phyloP scores from a whole-genome alignment of 2,329 filamentous ascomycete species.

The Acarospora socialis region DNA sequence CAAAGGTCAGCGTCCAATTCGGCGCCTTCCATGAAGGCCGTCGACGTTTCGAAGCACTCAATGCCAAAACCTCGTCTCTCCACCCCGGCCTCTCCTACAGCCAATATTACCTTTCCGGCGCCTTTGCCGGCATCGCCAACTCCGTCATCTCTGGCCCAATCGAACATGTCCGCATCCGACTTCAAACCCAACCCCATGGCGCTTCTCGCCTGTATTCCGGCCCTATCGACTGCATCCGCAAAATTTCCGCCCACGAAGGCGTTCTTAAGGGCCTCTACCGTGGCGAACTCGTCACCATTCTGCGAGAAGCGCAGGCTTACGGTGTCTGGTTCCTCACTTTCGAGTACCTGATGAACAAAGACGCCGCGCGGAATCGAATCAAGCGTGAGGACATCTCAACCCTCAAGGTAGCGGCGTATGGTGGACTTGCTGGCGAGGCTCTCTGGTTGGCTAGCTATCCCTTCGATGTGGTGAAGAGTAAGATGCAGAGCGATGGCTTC shows the following conservation, averaged over 20 bases:
- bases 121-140: conserved; percentile 87
- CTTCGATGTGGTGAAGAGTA: conserved; percentile 95
- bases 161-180: conserved; percentile 88
- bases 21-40: conserved; percentile 90
- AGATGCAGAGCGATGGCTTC: conserved; percentile 97
- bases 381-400: conserved; percentile 64
- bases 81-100: conserved; percentile 50
- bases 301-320: conserved; percentile 87
- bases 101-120: conserved; percentile 83
- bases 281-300: conserved; percentile 69
- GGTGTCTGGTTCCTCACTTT: conserved; percentile 91
- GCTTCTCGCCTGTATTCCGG: conserved; percentile 63
- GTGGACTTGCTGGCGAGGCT: conserved; percentile 82
- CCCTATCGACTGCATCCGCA: conserved; percentile 78
- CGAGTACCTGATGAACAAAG: conserved; percentile 89
- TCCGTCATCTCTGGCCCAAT: conserved; percentile 78
- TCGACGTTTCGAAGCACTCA: conserved; percentile 67
- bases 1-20: conserved; percentile 75
- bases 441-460: conserved; percentile 91
- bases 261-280: conserved; percentile 67
- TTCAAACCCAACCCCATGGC: conserved; percentile 93
- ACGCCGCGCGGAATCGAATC: conserved; percentile 63
- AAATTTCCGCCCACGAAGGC: conserved; percentile 57
- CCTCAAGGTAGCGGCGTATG: conserved; percentile 81
- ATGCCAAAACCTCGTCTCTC: conserved; percentile 30